Conservation (phyloP, 768 basidiomycete genomes). For the Boletus rubropictus region DNA sequence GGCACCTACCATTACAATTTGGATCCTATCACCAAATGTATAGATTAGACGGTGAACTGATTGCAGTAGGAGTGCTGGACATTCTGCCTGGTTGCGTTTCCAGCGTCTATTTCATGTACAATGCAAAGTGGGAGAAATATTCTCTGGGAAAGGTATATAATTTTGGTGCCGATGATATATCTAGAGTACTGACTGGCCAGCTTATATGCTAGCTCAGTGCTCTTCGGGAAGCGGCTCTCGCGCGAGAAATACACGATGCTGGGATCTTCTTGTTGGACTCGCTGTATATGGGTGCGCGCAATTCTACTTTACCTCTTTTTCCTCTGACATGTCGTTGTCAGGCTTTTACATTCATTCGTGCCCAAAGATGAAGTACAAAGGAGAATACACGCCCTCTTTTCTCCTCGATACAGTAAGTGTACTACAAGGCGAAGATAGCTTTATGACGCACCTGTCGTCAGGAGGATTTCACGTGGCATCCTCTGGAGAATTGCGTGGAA, state of each 20-base stretch:
- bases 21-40: slow-evolving; percentile 95
- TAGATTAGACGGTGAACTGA: slow-evolving; percentile 69
- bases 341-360: slow-evolving; percentile 93
- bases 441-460: slow-evolving; percentile 26
- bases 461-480: slow-evolving; percentile 78
- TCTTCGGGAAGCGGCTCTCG: slow-evolving; percentile 72
- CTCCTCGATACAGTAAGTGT: slow-evolving; percentile 73
- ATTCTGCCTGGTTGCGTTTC: slow-evolving; percentile 84
- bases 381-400: slow-evolving; percentile 84
- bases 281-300: slow-evolving; percentile 77
- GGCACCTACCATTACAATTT: slow-evolving; percentile 66
- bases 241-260: slow-evolving; percentile 64
- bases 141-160: slow-evolving; percentile 69
- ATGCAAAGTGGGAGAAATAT: slow-evolving; percentile 58
- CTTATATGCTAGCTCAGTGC: slow-evolving; percentile 63
- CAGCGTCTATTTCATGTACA: slow-evolving; percentile 87
- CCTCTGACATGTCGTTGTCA: slow-evolving; percentile 26
- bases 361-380: slow-evolving; percentile 95
- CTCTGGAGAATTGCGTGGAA: slow-evolving; percentile 51
- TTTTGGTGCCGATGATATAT: not conserved
- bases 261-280: slow-evolving; percentile 59
- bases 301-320: not conserved
- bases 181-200: not conserved
- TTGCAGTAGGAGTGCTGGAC: slow-evolving; percentile 87
- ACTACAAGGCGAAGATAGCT: not conserved